phyloP scores from a whole-genome alignment of 2,329 filamentous ascomycete genomes.

The Talaromyces funiculosus region DNA sequence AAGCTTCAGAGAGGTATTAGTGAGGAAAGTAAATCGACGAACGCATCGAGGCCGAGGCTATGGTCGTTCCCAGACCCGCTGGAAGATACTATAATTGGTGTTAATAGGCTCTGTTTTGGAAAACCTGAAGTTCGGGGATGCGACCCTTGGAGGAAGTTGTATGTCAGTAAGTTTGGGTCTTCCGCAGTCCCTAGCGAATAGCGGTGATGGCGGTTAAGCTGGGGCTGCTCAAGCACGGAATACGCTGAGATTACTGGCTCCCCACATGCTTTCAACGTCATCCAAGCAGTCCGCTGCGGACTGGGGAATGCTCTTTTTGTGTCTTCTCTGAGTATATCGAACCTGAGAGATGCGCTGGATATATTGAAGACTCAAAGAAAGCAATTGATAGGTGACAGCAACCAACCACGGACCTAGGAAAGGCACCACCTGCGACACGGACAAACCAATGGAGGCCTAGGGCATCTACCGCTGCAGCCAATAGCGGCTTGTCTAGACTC shows the following conservation, averaged over 20 bases:
- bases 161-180: not conserved
- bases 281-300: not conserved
- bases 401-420: not conserved
- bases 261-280: constrained; percentile 11
- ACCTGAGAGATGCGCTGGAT: not conserved
- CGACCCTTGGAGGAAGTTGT: constrained; percentile 1
- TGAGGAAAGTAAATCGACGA: not conserved
- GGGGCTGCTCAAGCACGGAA: not conserved
- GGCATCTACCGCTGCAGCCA: not conserved
- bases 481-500: not conserved
- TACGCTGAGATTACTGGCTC: not conserved
- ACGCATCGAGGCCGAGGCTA: constrained; percentile 2
- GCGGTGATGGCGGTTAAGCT: constrained; percentile 1
- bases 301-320: not conserved
- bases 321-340: not conserved
- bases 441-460: not conserved
- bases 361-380: not conserved
- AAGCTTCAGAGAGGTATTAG: not conserved
- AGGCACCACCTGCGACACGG: not conserved
- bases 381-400: not conserved
- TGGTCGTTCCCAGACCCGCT: constrained; percentile 11
- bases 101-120: not conserved
- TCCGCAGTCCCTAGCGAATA: constrained; percentile 8
- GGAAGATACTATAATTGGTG: constrained; percentile 2
- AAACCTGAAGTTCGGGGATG: not conserved